phyloP scores from a whole-genome alignment of 345 rosid species.

The Aquilaria yunnanensis region DNA sequence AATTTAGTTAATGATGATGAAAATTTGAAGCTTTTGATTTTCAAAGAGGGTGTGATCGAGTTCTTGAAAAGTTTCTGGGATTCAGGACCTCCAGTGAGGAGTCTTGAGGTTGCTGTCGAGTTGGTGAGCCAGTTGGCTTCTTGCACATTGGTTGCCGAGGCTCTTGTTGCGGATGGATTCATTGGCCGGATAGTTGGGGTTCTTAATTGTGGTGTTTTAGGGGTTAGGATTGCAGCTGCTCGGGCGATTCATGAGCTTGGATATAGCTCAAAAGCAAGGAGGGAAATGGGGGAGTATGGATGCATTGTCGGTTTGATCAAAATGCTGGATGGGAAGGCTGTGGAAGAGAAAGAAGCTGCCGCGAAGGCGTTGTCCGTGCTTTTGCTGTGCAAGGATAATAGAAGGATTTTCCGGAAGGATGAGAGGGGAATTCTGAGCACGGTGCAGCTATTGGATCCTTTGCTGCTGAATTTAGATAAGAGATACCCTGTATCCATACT shows the following conservation, averaged over 20 bases:
- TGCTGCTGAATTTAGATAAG: slow-evolving; percentile 49
- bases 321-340: slow-evolving; percentile 85
- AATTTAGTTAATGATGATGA: slow-evolving; percentile 55
- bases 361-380: slow-evolving; percentile 59
- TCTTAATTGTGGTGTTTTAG: slow-evolving; percentile 54
- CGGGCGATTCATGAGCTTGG: slow-evolving; percentile 50
- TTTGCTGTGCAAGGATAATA: slow-evolving; percentile 37
- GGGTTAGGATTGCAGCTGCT: slow-evolving; percentile 76
- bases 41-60: slow-evolving; percentile 62
- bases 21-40: slow-evolving; percentile 49
- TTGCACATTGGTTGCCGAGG: slow-evolving; percentile 50
- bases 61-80: slow-evolving; percentile 79
- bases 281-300: slow-evolving; percentile 68
- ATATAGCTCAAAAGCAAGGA: slow-evolving; percentile 47
- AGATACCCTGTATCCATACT: slow-evolving; percentile 49
- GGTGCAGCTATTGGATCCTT: slow-evolving; percentile 66
- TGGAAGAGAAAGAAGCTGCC: slow-evolving; percentile 83
- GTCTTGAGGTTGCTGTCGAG: slow-evolving; percentile 61
- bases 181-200: slow-evolving; percentile 37
- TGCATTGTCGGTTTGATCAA: slow-evolving; percentile 46
- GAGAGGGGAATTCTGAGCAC: slow-evolving; percentile 51
- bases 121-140: slow-evolving; percentile 51
- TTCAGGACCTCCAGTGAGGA: slow-evolving; percentile 38
- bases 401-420: slow-evolving; percentile 47
- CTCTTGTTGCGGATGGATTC: slow-evolving; percentile 58